Percentiles rank a stretch among this genome's conserved stretches.
These are phyloP conservation scores for Xerocomellus dryophilus DNA, from an alignment of 768 basidiomycete species.

Conservation along the genomic window DNA sequence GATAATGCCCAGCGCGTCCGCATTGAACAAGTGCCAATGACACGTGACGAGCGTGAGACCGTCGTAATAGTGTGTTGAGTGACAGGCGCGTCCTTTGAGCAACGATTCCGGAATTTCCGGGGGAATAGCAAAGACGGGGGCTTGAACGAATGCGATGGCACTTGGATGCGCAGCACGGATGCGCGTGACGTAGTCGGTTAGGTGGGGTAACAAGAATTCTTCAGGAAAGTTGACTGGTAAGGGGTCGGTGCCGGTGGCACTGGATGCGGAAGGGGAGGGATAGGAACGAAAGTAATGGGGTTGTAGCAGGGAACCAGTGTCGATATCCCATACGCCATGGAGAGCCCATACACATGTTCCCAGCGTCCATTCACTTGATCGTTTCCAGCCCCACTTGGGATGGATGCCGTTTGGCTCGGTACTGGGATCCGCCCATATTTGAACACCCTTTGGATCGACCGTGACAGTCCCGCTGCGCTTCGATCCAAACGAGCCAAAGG, in stretches of 20 bases:
- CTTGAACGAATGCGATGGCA: slow-evolving; percentile 87
- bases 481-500: slow-evolving; percentile 79
- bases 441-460: slow-evolving; percentile 80
- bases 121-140: slow-evolving; percentile 84
- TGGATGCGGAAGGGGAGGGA: slow-evolving; percentile 24
- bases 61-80: slow-evolving; percentile 91
- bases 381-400: slow-evolving; percentile 79
- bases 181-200: slow-evolving; percentile 49
- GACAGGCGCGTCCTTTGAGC: slow-evolving; percentile 62
- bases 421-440: slow-evolving; percentile 69
- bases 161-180: slow-evolving; percentile 72
- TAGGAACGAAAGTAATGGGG: slow-evolving; percentile 72
- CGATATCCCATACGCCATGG: slow-evolving; percentile 86
- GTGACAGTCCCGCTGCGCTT: slow-evolving; percentile 66
- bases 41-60: slow-evolving; percentile 90
- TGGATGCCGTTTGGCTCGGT: slow-evolving; percentile 52
- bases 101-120: slow-evolving; percentile 57
- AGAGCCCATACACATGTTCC: slow-evolving; percentile 85
- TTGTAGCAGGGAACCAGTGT: slow-evolving; percentile 59
- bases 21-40: slow-evolving; percentile 95
- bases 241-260: neutral
- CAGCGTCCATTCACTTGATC: slow-evolving; percentile 67
- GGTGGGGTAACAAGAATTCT: slow-evolving; percentile 81
- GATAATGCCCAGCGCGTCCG: slow-evolving; percentile 89
- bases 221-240: slow-evolving; percentile 61